Evolutionary conservation across 805 yeast species (phyloP).

Genomic region (Ogataea kodamae): DNA sequence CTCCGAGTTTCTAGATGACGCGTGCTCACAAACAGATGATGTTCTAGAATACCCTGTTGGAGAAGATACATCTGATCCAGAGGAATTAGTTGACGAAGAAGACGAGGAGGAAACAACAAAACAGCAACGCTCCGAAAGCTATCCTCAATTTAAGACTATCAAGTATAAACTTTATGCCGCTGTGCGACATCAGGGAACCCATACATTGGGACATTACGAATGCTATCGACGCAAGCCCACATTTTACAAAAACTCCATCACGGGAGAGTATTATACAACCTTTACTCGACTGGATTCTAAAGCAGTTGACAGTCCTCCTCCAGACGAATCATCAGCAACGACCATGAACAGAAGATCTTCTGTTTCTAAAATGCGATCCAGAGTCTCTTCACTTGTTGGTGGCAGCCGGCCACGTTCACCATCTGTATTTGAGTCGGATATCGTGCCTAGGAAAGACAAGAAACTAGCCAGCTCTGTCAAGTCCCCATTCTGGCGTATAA

Average conservation of each 20-base stretch:
- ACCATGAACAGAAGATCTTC: constrained; percentile 13
- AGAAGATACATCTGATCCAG: constrained; percentile 10
- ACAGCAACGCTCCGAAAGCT: constrained; percentile 1
- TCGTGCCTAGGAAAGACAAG: constrained; percentile 29
- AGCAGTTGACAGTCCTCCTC: too few species aligned
- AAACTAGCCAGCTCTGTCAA: constrained; percentile 53
- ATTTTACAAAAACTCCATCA: constrained; percentile 39
- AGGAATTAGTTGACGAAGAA: constrained; percentile 10
- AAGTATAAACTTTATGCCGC: constrained; percentile 65
- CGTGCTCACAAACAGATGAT: constrained; percentile 1
- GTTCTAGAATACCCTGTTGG: constrained; percentile 21
- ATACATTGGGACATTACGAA: constrained; percentile 86
- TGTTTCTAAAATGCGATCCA: constrained; percentile 19
- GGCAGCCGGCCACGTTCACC: constrained; percentile 12
- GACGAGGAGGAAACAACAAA: constrained; percentile 10
- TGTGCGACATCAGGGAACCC: constrained; percentile 85
- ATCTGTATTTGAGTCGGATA: constrained; percentile 8
- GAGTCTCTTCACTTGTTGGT: constrained; percentile 25
- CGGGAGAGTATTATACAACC: constrained; percentile 24
- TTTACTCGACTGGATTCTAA: constrained; percentile 16
- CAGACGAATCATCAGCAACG: constrained; percentile 1
- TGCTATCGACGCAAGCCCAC: constrained; percentile 77
- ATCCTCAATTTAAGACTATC: constrained; percentile 7
- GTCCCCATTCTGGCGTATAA: constrained; percentile 79
- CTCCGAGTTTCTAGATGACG: constrained; percentile 22